Conservation (phyloP, 805 yeast species). For the Saccharomycopsis fibuligera region DNA sequence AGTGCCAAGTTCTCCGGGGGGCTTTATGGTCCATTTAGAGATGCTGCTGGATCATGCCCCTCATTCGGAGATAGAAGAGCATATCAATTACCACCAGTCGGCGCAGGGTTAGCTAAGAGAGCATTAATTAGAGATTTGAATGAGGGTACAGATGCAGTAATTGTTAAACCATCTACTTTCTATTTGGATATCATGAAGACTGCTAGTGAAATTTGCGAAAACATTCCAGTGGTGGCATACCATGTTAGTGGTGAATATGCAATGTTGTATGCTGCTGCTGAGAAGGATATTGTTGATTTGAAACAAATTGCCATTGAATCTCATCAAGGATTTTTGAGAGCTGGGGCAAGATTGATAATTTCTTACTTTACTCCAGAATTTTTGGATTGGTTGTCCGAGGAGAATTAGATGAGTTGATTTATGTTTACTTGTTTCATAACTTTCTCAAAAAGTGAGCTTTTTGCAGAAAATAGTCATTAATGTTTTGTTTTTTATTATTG, state of each 20-base stretch:
- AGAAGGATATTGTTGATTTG: conserved; percentile 85
- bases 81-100: conserved; percentile 91
- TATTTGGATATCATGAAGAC: conserved; percentile 87
- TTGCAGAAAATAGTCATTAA: too few relatives aligned
- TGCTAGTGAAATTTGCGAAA: conserved; percentile 73
- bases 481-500: too few relatives aligned
- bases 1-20: conserved; percentile 90
- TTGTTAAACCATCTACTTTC: conserved; percentile 94
- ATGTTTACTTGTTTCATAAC: too few relatives aligned
- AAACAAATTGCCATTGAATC: conserved; percentile 69
- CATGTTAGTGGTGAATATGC: conserved; percentile 98
- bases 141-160: conserved; percentile 95
- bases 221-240: conserved; percentile 88
- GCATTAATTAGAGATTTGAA: conserved; percentile 79
- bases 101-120: conserved; percentile 88
- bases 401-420: too few relatives aligned
- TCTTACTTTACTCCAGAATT: conserved; percentile 95
- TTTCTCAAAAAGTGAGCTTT: too few relatives aligned
- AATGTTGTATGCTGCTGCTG: conserved; percentile 98
- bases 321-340: conserved; percentile 86
- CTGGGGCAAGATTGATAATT: conserved; percentile 90
- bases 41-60: conserved; percentile 92
- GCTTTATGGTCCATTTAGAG: conserved; percentile 95
- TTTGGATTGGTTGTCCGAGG: conserved; percentile 83
- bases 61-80: conserved; percentile 85